These are phyloP conservation scores for Fusarium piperis DNA, from an alignment of 2,329 filamentous ascomycete species.

Conservation along the genomic window DNA sequence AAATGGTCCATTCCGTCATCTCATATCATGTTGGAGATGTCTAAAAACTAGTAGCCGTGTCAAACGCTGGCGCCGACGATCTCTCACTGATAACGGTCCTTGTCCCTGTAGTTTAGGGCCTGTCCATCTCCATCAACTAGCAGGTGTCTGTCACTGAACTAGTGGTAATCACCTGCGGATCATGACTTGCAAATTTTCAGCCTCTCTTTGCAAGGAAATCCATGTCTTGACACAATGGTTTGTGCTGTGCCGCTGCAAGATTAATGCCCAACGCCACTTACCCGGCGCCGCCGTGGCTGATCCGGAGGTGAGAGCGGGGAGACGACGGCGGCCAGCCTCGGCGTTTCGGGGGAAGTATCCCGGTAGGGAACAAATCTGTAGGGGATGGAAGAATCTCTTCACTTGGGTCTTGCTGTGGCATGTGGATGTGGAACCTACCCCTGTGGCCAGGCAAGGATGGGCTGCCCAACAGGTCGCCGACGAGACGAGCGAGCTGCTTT, in stretches of 20 bases:
- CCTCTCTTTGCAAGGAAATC: neutral
- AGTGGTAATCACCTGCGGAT: neutral
- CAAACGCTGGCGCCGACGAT: neutral
- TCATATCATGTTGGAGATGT: neutral
- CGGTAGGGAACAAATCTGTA: too few species aligned
- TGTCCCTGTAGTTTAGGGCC: neutral
- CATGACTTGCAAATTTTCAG: neutral
- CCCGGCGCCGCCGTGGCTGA: slow-evolving; percentile 1
- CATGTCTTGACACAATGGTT: neutral
- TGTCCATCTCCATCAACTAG: neutral
- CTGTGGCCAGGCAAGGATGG: neutral
- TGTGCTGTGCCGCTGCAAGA: neutral
- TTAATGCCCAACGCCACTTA: neutral
- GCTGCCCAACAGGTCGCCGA: neutral
- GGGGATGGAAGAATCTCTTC: neutral
- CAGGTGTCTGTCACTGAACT: neutral
- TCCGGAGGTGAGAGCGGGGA: neutral
- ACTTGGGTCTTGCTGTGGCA: neutral
- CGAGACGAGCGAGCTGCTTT: slow-evolving; percentile 1
- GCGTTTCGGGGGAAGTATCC: neutral
- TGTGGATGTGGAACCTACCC: slow-evolving; percentile 4
- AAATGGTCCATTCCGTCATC: neutral
- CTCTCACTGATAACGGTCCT: neutral
- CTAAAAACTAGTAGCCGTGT: neutral
- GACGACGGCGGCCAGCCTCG: neutral